Conservation (phyloP, 441 rosid genomes). For the Croton setiger region DNA sequence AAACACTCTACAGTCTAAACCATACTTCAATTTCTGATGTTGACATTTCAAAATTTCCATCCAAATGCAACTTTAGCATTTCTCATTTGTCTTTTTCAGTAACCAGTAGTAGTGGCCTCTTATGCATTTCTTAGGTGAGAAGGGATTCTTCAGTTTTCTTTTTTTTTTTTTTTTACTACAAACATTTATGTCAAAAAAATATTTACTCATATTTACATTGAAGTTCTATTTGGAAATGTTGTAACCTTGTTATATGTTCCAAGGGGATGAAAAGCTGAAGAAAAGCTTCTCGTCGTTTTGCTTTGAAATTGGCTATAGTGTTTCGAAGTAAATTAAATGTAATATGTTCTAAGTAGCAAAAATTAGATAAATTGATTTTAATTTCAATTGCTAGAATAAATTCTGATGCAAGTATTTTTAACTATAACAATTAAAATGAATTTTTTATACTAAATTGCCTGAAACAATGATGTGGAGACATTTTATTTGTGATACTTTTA, state of each 20-base stretch:
- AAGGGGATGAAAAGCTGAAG: neutral
- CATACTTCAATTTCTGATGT: neutral
- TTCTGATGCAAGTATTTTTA: too few species aligned
- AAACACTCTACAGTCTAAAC: neutral
- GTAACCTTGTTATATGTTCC: neutral
- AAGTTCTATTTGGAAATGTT: neutral
- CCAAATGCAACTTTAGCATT: neutral
- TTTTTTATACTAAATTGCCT: too few species aligned
- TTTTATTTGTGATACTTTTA: neutral
- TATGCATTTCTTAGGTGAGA: neutral
- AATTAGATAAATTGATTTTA: too few species aligned
- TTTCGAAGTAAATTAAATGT: too few species aligned
- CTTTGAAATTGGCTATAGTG: neutral
- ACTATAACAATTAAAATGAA: too few species aligned
- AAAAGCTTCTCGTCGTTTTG: too few species aligned
- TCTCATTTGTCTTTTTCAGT: neutral
- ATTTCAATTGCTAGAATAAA: too few species aligned
- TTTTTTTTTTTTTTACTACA: too few species aligned
- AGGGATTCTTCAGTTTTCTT: neutral
- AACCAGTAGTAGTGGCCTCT: neutral
- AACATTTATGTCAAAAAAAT: too few species aligned
- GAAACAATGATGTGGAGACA: too few species aligned
- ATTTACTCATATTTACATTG: neutral
- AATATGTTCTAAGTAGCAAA: too few species aligned
- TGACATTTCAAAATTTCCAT: neutral